Conservation (phyloP, 768 basidiomycete genomes). For the Fistulinella prunicolor region DNA sequence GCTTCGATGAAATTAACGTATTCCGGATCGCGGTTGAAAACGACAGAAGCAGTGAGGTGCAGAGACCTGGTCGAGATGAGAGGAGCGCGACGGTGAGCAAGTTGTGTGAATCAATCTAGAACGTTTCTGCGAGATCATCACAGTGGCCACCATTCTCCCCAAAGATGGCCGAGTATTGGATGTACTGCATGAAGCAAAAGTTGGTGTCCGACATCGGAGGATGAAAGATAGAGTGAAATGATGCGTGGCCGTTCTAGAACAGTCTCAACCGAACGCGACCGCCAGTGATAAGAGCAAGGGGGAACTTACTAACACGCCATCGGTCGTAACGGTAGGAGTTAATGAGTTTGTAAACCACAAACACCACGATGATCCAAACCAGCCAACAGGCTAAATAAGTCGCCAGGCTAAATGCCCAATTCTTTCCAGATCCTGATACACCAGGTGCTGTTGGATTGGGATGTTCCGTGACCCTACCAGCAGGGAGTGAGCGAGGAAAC, state of each 20-base stretch:
- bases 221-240: constrained; percentile 78
- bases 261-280: constrained; percentile 1
- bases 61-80: constrained; percentile 77
- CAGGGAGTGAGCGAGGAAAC: constrained; percentile 12
- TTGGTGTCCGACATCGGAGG: constrained; percentile 74
- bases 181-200: constrained; percentile 81
- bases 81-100: constrained; percentile 77
- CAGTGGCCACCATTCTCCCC: constrained; percentile 46
- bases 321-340: constrained; percentile 69
- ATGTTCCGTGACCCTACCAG: constrained; percentile 63
- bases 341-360: constrained; percentile 72
- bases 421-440: constrained; percentile 67
- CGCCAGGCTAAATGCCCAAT: constrained; percentile 79
- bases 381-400: constrained; percentile 84
- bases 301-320: constrained; percentile 77
- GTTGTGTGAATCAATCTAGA: constrained; percentile 82
- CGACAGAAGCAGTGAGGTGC: constrained; percentile 65
- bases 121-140: constrained; percentile 74
- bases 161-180: constrained; percentile 68
- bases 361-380: constrained; percentile 68
- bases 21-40: constrained; percentile 51
- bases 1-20: constrained; percentile 46
- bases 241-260: constrained; percentile 78
- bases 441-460: constrained; percentile 69
- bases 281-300: constrained; percentile 20